phyloP scores from a whole-genome alignment of 2,329 filamentous ascomycete species.

The Cladophialophora psammophila region DNA sequence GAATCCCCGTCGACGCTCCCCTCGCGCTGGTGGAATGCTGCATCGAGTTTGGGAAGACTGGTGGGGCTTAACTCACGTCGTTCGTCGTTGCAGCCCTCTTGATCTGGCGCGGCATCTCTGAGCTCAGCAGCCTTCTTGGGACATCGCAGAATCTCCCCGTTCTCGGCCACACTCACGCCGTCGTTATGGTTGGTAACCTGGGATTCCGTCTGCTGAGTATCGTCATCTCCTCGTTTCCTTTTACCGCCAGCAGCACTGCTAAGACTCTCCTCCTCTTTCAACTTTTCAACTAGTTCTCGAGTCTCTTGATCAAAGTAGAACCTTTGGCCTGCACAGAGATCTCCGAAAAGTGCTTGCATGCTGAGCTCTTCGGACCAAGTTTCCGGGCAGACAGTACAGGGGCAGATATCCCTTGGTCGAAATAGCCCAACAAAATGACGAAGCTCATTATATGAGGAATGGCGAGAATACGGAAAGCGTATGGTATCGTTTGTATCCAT shows the following conservation, averaged over 20 bases:
- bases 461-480: slow-evolving; percentile 84
- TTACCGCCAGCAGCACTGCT: slow-evolving; percentile 39
- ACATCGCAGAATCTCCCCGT: slow-evolving; percentile 4
- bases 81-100: background rate
- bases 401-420: slow-evolving; percentile 77
- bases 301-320: slow-evolving; percentile 74
- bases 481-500: slow-evolving; percentile 27
- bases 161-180: slow-evolving; percentile 16
- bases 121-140: background rate
- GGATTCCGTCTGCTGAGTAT: slow-evolving; percentile 27
- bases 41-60: background rate
- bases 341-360: slow-evolving; percentile 74
- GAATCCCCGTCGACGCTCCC: background rate
- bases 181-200: slow-evolving; percentile 23
- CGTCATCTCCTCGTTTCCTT: slow-evolving; percentile 30
- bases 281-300: slow-evolving; percentile 47
- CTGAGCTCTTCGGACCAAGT: slow-evolving; percentile 70
- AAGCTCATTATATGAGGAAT: slow-evolving; percentile 85
- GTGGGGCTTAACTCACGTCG: background rate
- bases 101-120: background rate
- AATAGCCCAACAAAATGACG: slow-evolving; percentile 73
- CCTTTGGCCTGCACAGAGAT: slow-evolving; percentile 65
- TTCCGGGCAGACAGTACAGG: slow-evolving; percentile 74
- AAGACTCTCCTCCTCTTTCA: slow-evolving; percentile 34
- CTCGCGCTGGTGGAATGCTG: too few species aligned